These are phyloP conservation scores for Pochonia chlamydosporia DNA, from an alignment of 2,329 filamentous ascomycete species.

Conservation along the genomic window DNA sequence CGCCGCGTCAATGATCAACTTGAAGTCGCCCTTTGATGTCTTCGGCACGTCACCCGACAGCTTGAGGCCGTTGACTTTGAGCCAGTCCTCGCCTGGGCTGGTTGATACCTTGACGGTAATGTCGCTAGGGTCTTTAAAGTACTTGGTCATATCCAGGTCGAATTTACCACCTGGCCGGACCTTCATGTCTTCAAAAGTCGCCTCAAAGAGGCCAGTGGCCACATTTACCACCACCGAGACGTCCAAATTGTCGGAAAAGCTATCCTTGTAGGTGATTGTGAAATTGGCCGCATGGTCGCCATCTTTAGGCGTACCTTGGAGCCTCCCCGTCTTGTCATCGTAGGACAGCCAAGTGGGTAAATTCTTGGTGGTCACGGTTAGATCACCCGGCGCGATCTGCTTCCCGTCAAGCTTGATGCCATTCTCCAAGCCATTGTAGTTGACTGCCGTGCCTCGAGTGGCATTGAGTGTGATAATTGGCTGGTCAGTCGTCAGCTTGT, in stretches of 20 bases:
- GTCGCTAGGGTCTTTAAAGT: slow-evolving; percentile 34
- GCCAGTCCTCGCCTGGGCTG: slow-evolving; percentile 35
- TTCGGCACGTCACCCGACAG: slow-evolving; percentile 36
- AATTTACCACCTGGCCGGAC: slow-evolving; percentile 35
- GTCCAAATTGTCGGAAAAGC: slow-evolving; percentile 52
- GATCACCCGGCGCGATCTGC: slow-evolving; percentile 38
- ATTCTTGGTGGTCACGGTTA: slow-evolving; percentile 46
- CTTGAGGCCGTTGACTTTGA: slow-evolving; percentile 31
- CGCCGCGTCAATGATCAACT: slow-evolving; percentile 24
- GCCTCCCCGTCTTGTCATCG: slow-evolving; percentile 51
- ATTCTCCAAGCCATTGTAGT: slow-evolving; percentile 44
- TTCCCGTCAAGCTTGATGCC: slow-evolving; percentile 54
- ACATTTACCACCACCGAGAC: slow-evolving; percentile 41
- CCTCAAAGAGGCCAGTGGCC: slow-evolving; percentile 32
- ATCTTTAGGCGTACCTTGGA: slow-evolving; percentile 61
- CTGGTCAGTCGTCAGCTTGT: slow-evolving; percentile 60
- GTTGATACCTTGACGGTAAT: slow-evolving; percentile 30
- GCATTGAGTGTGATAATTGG: slow-evolving; percentile 52
- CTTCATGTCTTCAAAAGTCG: slow-evolving; percentile 32
- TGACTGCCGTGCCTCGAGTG: slow-evolving; percentile 44
- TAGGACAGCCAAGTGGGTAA: slow-evolving; percentile 67
- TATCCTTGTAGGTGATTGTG: slow-evolving; percentile 54
- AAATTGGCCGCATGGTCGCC: slow-evolving; percentile 56
- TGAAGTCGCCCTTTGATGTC: slow-evolving; percentile 24
- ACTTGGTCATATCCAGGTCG: slow-evolving; percentile 34